These are phyloP conservation scores for Bullera alba DNA, from an alignment of 768 basidiomycete genomes.

Conservation along the genomic window DNA sequence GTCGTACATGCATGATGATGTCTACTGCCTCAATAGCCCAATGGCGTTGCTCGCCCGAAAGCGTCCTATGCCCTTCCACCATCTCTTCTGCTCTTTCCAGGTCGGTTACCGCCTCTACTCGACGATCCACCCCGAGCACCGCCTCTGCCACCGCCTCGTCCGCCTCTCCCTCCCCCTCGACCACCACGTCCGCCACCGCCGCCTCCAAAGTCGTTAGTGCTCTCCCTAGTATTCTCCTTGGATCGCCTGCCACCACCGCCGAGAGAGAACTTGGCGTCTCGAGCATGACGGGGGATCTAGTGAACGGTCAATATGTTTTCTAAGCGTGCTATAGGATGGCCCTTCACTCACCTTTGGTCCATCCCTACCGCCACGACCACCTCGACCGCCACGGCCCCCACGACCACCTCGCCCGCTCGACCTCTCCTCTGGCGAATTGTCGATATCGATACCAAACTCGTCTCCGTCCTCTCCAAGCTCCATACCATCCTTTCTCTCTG, in stretches of 20 bases:
- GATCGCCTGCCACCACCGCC: constrained; percentile 54
- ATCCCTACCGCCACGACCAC: constrained; percentile 23
- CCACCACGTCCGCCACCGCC: constrained; percentile 32
- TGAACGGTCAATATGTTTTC: constrained; percentile 19
- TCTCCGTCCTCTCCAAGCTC: constrained; percentile 59
- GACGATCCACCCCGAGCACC: constrained; percentile 44
- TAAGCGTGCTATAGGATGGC: constrained; percentile 25
- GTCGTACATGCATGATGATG: too few species aligned
- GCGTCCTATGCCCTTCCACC: background rate
- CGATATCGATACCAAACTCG: constrained; percentile 81
- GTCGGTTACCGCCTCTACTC: constrained; percentile 25
- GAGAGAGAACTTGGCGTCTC: constrained; percentile 77
- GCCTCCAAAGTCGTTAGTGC: constrained; percentile 65
- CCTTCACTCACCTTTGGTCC: constrained; percentile 9
- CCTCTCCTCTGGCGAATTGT: constrained; percentile 69
- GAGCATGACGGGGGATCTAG: constrained; percentile 55
- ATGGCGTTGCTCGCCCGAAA: too few species aligned
- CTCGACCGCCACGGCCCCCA: constrained; percentile 20
- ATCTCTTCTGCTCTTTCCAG: background rate
- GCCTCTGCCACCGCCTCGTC: constrained; percentile 45
- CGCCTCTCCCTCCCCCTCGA: constrained; percentile 30
- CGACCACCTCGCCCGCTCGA: constrained; percentile 18
- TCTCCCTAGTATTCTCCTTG: constrained; percentile 75
- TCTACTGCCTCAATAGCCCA: too few species aligned
- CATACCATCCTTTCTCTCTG: constrained; percentile 78